Percentiles rank a stretch among this genome's conserved stretches.
Conservation (phyloP, 768 basidiomycete species). For the Psilocybe subaeruginosa region DNA sequence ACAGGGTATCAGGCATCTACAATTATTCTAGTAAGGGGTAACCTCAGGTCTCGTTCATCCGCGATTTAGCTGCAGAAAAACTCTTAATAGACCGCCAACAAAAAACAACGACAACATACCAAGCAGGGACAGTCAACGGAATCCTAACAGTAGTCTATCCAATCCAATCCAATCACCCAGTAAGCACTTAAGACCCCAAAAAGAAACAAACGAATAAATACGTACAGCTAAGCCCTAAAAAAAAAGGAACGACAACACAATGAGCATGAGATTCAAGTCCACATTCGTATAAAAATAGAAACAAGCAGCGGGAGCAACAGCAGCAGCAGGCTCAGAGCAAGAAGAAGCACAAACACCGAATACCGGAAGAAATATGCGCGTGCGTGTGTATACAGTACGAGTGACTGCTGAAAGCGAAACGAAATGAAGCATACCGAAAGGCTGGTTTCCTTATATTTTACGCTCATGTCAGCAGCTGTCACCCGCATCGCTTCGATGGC, state of each 20-base stretch:
- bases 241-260: constrained; percentile 4
- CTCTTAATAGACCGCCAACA: neutral
- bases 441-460: constrained; percentile 95
- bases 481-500: constrained; percentile 95
- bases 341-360: neutral
- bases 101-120: constrained; percentile 28
- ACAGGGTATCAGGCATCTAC: neutral
- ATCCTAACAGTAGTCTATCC: constrained; percentile 76
- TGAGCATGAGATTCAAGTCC: neutral
- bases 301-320: neutral
- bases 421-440: constrained; percentile 63
- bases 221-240: constrained; percentile 46
- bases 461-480: constrained; percentile 93
- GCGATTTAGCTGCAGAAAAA: neutral
- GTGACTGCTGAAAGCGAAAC: too few relatives aligned
- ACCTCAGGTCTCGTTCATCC: neutral
- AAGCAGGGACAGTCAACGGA: constrained; percentile 83
- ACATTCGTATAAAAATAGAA: neutral
- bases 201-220: constrained; percentile 9
- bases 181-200: constrained; percentile 2
- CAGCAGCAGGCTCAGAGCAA: neutral
- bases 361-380: constrained; percentile 3
- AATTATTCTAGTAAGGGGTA: neutral
- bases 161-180: constrained; percentile 1
- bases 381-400: neutral